phyloP scores from a whole-genome alignment of 2,329 filamentous ascomycete genomes.

The Arthrocladium fulminans region DNA sequence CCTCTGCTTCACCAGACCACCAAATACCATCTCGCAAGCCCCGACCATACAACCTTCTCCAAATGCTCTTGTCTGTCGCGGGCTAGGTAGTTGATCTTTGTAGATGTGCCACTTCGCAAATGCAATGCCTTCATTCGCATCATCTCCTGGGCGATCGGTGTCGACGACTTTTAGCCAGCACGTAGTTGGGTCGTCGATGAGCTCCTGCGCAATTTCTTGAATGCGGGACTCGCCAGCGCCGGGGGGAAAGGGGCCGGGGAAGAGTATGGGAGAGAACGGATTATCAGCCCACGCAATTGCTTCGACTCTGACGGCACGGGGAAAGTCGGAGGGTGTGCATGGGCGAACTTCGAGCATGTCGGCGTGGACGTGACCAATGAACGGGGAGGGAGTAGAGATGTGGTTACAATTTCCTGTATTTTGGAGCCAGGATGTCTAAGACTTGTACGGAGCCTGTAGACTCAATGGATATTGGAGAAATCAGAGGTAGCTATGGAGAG shows the following conservation, averaged over 20 bases:
- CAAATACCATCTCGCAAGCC: conserved; percentile 39
- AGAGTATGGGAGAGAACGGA: conserved; percentile 18
- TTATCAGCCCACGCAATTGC: conserved; percentile 16
- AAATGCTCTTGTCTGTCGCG: conserved; percentile 22
- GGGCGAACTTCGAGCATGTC: conserved; percentile 14
- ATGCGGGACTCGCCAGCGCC: conserved; percentile 32
- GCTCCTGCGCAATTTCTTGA: conserved; percentile 29
- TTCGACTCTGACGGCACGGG: conserved; percentile 15
- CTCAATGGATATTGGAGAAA: too few species aligned
- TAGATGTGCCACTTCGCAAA: conserved; percentile 42
- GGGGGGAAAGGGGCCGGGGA: conserved; percentile 21
- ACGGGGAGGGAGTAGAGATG: not conserved
- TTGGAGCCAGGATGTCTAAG: too few species aligned
- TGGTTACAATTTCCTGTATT: too few species aligned
- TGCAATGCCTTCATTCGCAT: conserved; percentile 37
- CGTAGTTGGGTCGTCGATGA: conserved; percentile 29
- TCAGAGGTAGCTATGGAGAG: too few species aligned
- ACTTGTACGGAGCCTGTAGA: too few species aligned
- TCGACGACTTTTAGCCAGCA: conserved; percentile 43
- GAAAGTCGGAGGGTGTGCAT: conserved; percentile 12
- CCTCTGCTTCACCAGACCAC: conserved; percentile 36
- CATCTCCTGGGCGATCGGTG: conserved; percentile 16
- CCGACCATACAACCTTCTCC: conserved; percentile 37
- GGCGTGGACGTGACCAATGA: not conserved
- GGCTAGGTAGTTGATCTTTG: not conserved